Evolutionary conservation across 495 filamentous ascomycete genomes (phyloP).

Genomic region (Podospora pseudopauciseta): DNA sequence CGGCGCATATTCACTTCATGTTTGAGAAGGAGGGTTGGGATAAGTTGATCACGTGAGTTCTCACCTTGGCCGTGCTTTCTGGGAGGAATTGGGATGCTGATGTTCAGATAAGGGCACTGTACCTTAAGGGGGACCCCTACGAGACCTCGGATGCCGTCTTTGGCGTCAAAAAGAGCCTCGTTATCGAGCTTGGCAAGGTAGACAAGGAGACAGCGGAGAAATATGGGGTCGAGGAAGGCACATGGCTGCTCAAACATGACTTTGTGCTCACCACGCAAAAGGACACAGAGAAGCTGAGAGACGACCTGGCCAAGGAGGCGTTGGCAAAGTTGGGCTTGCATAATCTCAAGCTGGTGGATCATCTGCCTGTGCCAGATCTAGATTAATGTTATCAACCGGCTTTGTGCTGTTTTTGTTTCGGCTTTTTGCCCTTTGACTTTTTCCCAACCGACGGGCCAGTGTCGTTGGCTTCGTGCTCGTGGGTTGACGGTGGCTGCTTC

Average conservation of each 20-base stretch:
- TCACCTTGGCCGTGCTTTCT: slow-evolving; percentile 2
- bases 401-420: not conserved
- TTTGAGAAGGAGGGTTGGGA: slow-evolving; percentile 82
- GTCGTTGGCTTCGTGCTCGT: not conserved
- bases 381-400: slow-evolving; percentile 30
- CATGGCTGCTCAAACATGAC: slow-evolving; percentile 62
- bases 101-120: slow-evolving; percentile 59
- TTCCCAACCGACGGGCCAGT: not conserved
- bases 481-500: slow-evolving; percentile 20
- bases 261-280: slow-evolving; percentile 70
- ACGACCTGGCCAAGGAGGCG: slow-evolving; percentile 68
- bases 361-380: slow-evolving; percentile 69
- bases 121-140: slow-evolving; percentile 79
- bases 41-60: slow-evolving; percentile 76
- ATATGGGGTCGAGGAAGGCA: slow-evolving; percentile 68
- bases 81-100: not conserved
- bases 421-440: slow-evolving; percentile 6
- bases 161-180: slow-evolving; percentile 80
- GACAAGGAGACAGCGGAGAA: slow-evolving; percentile 54
- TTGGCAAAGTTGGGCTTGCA: slow-evolving; percentile 62
- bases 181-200: slow-evolving; percentile 67
- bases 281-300: slow-evolving; percentile 66
- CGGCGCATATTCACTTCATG: slow-evolving; percentile 94
- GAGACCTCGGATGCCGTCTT: slow-evolving; percentile 91
- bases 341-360: slow-evolving; percentile 73